These are phyloP conservation scores for Hypoxylon sp. DNA, from an alignment of 2,329 filamentous ascomycete species.

Conservation along the genomic window DNA sequence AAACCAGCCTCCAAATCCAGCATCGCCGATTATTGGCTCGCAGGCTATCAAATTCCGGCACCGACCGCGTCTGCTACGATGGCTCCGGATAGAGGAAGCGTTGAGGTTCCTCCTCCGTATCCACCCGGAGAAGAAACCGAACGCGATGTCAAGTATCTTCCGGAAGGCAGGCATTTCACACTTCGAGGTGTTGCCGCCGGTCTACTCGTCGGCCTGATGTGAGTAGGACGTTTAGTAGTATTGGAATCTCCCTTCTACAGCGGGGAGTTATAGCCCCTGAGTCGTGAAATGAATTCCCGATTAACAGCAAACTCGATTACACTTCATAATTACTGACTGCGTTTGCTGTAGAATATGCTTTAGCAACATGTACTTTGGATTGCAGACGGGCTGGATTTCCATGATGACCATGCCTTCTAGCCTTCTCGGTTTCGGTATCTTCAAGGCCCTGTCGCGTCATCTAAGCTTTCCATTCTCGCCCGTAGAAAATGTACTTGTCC, in stretches of 20 bases:
- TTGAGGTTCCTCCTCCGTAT: conserved; percentile 29
- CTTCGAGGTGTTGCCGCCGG: conserved; percentile 83
- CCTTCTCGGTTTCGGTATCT: conserved; percentile 93
- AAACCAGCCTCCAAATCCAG: background rate
- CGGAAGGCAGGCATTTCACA: conserved; percentile 80
- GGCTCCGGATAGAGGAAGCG: conserved; percentile 48
- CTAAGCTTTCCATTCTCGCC: conserved; percentile 87
- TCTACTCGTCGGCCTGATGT: conserved; percentile 82
- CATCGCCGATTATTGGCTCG: background rate
- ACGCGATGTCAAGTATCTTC: conserved; percentile 46
- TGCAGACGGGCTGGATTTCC: conserved; percentile 81
- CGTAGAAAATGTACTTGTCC: conserved; percentile 95
- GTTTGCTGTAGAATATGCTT: conserved; percentile 32
- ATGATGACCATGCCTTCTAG: conserved; percentile 98
- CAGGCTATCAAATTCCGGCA: conserved; percentile 12
- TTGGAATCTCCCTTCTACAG: conserved; percentile 59
- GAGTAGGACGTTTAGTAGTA: conserved; percentile 68
- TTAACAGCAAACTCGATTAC: background rate
- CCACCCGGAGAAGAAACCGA: conserved; percentile 26
- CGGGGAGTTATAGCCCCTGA: background rate
- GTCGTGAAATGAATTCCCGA: background rate
- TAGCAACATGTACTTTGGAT: conserved; percentile 98
- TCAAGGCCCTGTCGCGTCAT: conserved; percentile 80
- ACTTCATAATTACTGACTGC: conserved; percentile 9
- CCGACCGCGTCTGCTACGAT: conserved; percentile 30